Conservation (phyloP, 1,284 basidiomycete species). For the Anthracocystis setariae region DNA sequence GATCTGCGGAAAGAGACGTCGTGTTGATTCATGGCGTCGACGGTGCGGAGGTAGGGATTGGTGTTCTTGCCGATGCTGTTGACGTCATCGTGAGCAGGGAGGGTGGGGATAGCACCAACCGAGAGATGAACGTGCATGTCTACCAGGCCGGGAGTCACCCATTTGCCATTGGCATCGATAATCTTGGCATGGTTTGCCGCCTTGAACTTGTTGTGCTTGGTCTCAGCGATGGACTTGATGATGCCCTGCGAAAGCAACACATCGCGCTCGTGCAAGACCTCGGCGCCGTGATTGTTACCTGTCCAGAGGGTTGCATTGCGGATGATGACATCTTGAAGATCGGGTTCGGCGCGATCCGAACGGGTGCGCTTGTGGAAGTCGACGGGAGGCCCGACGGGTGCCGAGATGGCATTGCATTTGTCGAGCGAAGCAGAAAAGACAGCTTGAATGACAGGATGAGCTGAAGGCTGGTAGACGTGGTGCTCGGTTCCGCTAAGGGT, state of each 20-base stretch:
- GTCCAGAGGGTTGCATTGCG: constrained; percentile 84
- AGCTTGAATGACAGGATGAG: constrained; percentile 29
- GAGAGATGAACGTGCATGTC: constrained; percentile 85
- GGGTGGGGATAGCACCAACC: constrained; percentile 33
- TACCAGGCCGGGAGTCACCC: constrained; percentile 72
- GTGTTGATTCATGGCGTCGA: constrained; percentile 76
- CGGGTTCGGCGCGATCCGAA: constrained; percentile 79
- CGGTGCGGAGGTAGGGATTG: constrained; percentile 74
- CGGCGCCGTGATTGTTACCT: constrained; percentile 75
- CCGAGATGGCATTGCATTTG: constrained; percentile 38
- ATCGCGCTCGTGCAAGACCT: constrained; percentile 72
- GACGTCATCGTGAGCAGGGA: constrained; percentile 72
- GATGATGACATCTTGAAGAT: constrained; percentile 74
- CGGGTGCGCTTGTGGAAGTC: constrained; percentile 73
- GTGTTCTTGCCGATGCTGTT: constrained; percentile 71
- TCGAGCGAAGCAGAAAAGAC: constrained; percentile 32
- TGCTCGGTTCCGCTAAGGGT: constrained; percentile 19
- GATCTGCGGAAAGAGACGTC: constrained; percentile 73
- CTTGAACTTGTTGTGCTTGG: constrained; percentile 7
- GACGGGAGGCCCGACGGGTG: constrained; percentile 69
- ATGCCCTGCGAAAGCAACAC: constrained; percentile 70
- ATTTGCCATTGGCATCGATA: constrained; percentile 51
- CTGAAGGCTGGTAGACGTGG: constrained; percentile 38
- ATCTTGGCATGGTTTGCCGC: constrained; percentile 7
- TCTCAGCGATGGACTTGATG: constrained; percentile 67